A percentile compares a stretch with the other conserved stretches of the same genome.
These are phyloP conservation scores for Musa schizocarpa DNA, from an alignment of 176 grass and related monocot species.

Conservation along the genomic window DNA sequence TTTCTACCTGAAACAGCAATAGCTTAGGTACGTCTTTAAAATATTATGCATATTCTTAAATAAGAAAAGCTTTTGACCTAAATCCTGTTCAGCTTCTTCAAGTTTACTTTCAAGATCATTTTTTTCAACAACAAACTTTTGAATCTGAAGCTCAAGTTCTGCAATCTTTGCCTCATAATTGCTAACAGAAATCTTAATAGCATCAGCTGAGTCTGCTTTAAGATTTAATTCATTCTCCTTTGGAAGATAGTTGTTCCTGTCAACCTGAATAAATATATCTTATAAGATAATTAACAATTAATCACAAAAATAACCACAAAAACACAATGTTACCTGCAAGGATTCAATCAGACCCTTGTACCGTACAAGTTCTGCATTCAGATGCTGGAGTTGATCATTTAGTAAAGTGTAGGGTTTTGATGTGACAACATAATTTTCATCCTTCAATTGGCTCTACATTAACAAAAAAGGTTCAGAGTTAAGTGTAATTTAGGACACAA, in stretches of 20 bases:
- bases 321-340: constrained; percentile 52
- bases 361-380: constrained; percentile 66
- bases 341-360: constrained; percentile 60
- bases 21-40: not conserved
- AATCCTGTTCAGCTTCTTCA: constrained; percentile 89
- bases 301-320: constrained; percentile 9
- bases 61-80: constrained; percentile 37
- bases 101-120: constrained; percentile 87
- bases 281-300: not conserved
- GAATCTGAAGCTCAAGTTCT: constrained; percentile 62
- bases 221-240: constrained; percentile 69
- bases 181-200: constrained; percentile 48
- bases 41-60: not conserved
- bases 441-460: constrained; percentile 69
- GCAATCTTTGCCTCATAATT: constrained; percentile 67
- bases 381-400: constrained; percentile 60
- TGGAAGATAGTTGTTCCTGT: constrained; percentile 51
- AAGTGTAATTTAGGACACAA: not conserved
- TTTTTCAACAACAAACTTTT: constrained; percentile 50
- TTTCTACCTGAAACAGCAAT: constrained; percentile 52
- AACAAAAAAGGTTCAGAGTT: constrained; percentile 4
- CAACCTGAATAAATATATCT: constrained; percentile 37
- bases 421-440: constrained; percentile 59
- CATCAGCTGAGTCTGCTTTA: constrained; percentile 55
- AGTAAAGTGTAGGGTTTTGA: constrained; percentile 69